Evolutionary conservation across 768 basidiomycete species (phyloP).

Genomic region (Suillus subaureus): DNA sequence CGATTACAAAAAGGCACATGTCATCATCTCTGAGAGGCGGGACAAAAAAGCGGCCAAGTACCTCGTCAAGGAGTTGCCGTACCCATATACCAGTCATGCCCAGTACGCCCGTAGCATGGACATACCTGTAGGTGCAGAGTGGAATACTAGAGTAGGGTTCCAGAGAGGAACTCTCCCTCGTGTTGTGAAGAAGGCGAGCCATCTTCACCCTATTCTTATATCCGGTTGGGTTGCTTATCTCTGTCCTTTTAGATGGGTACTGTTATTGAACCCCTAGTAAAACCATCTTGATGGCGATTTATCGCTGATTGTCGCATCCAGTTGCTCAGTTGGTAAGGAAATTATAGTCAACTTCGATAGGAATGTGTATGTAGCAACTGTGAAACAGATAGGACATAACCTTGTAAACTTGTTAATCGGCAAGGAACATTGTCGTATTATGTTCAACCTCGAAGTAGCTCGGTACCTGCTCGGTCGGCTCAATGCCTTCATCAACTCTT

Average conservation of each 20-base stretch:
- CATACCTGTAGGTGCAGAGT: constrained; percentile 83
- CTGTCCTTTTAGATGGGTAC: constrained; percentile 57
- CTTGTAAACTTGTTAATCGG: neutral
- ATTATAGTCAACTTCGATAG: neutral
- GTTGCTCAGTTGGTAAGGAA: neutral
- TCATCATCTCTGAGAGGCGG: constrained; percentile 94
- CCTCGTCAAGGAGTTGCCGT: constrained; percentile 87
- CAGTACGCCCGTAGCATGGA: constrained; percentile 90
- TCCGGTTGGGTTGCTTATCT: constrained; percentile 5
- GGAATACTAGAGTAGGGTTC: constrained; percentile 89
- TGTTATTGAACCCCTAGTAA: constrained; percentile 71
- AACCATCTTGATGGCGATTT: constrained; percentile 36
- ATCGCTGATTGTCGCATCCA: neutral
- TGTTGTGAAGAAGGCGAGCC: constrained; percentile 80
- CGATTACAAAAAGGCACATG: constrained; percentile 81
- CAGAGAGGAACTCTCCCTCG: constrained; percentile 83
- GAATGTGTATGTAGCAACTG: neutral
- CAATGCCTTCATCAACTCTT: neutral
- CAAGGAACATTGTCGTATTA: neutral
- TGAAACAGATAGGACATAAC: neutral
- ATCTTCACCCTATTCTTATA: constrained; percentile 14
- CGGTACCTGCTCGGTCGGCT: no score
- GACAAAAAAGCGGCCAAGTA: constrained; percentile 95
- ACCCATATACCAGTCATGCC: constrained; percentile 90
- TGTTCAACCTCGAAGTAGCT: neutral